Evolutionary conservation across 1,284 basidiomycete genomes (phyloP).

Genomic region (Bjerkandera adusta): DNA sequence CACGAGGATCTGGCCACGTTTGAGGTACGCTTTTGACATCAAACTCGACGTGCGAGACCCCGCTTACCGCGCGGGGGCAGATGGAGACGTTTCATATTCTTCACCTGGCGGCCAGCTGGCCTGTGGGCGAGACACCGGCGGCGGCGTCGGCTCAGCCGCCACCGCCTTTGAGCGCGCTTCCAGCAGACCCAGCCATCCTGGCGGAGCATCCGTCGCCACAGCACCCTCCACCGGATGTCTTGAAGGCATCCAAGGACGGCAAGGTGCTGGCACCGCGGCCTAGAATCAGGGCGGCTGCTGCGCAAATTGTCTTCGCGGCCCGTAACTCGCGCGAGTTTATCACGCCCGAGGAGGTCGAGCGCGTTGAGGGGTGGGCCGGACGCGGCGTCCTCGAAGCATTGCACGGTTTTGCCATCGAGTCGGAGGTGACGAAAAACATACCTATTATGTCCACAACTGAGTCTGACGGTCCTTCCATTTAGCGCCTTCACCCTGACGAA

Average conservation of each 20-base stretch:
- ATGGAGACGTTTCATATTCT: slow-evolving; percentile 83
- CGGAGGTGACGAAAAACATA: slow-evolving; percentile 39
- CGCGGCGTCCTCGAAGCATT: slow-evolving; percentile 50
- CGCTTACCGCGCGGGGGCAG: slow-evolving; percentile 35
- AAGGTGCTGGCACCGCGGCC: slow-evolving; percentile 28
- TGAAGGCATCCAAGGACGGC: slow-evolving; percentile 21
- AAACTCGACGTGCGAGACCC: slow-evolving; percentile 9
- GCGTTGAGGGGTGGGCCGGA: slow-evolving; percentile 69
- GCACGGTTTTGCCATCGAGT: slow-evolving; percentile 31
- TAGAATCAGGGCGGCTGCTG: slow-evolving; percentile 70
- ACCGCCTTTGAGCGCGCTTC: slow-evolving; percentile 44
- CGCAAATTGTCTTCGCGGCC: slow-evolving; percentile 85
- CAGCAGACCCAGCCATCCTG: slow-evolving; percentile 38
- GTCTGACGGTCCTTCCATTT: background rate
- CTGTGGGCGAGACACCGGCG: slow-evolving; percentile 9
- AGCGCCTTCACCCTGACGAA: slow-evolving; percentile 36
- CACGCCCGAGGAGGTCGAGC: slow-evolving; percentile 61
- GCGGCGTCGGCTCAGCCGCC: slow-evolving; percentile 17
- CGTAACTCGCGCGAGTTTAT: slow-evolving; percentile 77
- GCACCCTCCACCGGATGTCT: slow-evolving; percentile 31
- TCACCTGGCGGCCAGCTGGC: slow-evolving; percentile 67
- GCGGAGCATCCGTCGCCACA: slow-evolving; percentile 25
- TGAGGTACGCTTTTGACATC: slow-evolving; percentile 45
- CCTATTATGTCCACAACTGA: background rate
- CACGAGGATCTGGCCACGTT: slow-evolving; percentile 59